A percentile compares a stretch with the other conserved stretches of the same genome.
These are phyloP conservation scores for Nothophytophthora sp. DNA, from an alignment of 352 stramenopile species.

Conservation along the genomic window DNA sequence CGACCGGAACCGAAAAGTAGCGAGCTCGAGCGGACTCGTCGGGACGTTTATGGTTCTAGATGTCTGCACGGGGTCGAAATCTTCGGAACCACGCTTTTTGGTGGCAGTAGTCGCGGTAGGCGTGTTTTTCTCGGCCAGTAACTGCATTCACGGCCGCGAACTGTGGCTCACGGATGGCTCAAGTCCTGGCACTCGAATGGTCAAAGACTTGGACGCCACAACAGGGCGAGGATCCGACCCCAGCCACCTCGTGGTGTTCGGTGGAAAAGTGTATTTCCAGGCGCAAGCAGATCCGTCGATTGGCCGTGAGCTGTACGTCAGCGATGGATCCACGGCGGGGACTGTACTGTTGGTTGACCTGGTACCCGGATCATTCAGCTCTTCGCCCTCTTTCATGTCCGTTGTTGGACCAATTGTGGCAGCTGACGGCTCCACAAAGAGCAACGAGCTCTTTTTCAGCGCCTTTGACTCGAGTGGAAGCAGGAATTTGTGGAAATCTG, in stretches of 20 bases:
- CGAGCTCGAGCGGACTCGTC: constrained; percentile 2
- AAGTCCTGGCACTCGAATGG: constrained; percentile 33
- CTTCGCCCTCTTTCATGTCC: constrained; percentile 23
- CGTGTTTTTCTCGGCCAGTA: constrained; percentile 70
- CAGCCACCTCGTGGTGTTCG: constrained; percentile 37
- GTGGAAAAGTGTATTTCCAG: constrained; percentile 39
- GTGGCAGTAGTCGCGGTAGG: constrained; percentile 19
- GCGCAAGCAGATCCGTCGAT: constrained; percentile 18
- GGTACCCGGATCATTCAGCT: constrained; percentile 21
- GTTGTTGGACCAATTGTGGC: constrained; percentile 1
- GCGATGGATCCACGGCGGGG: constrained; percentile 42
- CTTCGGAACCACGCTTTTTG: constrained; percentile 58
- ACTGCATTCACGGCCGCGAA: constrained; percentile 66
- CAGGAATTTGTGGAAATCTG: constrained; percentile 31
- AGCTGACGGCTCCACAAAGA: no score
- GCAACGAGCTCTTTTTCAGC: constrained; percentile 29
- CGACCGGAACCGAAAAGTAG: constrained; percentile 11
- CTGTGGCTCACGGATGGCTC: constrained; percentile 68
- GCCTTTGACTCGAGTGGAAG: constrained; percentile 11
- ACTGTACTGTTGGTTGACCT: constrained; percentile 46
- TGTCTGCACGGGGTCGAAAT: constrained; percentile 38
- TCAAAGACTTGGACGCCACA: constrained; percentile 48
- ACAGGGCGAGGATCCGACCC: constrained; percentile 36
- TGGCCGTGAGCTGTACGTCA: constrained; percentile 60
- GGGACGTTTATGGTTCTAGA: constrained; percentile 55